Base-by-base conservation (phyloP, 2,329 filamentous ascomycete species). In the Tolypocladium pustulatum region DNA sequence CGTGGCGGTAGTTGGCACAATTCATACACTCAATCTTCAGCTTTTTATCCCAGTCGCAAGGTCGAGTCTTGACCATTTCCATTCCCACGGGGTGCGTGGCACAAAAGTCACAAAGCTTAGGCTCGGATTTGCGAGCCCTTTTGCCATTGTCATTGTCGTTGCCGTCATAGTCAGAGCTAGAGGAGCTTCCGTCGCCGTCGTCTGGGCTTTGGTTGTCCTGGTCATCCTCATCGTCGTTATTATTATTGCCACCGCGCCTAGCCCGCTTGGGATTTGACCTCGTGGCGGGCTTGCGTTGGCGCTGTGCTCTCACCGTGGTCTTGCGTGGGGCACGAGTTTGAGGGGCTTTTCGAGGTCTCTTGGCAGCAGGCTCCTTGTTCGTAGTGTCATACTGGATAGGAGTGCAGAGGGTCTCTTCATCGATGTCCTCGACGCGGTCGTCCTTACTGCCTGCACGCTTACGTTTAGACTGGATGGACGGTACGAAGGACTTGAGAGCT, bases 11-110 rank as follows among this genome's bases (percentile, higher is more conserved):
- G 57, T 69, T 62, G 49, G 67, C 62, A 55, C 67, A 69, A 61
- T 65, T 68, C 40, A 57, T 59, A 58, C 67, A 69, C 40, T 68
- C 67, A 6, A 66, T n/a, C 9, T 58, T 58, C 1, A 49, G 55
- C 9, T 54, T 58, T 4, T n/a, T 54, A n/a, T 56, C 34, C 49
- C 55, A 59, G 56, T 67, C 57, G 55, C 66, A 67, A 8, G 61
- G 57, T 1, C 27, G 49, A 12, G 8, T 5, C 15, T 22, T 53
- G 34, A 57, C 49, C 56, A 62, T 61, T 27, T 22, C 38, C n/a
- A 20, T 20, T 2, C 62, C 61, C 1, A 13, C 22, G 4, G 57
- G 56, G 27, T 65, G 30, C 7, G 10, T 34, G 4, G 40, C 27
- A 57, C 65, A 67, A 34, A 63, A 64, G 43, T 56, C 12, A 54